A percentile compares a stretch with the other conserved stretches of the same genome.
Conservation (phyloP, 208 protist species). For the Leishmania amazonensis region DNA sequence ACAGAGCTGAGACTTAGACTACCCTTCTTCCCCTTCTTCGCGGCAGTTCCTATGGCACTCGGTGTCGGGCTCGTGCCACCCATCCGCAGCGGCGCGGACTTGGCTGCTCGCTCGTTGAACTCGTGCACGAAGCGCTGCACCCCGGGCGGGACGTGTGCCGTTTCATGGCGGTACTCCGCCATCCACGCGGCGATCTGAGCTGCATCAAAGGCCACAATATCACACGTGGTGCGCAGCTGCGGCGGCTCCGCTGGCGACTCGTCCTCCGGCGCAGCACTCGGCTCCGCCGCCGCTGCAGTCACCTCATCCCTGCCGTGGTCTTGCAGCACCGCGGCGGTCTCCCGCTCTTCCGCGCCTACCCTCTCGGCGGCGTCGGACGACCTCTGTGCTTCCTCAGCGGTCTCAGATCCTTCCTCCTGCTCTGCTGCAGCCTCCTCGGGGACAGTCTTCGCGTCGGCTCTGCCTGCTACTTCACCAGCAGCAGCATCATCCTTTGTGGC, state of each 20-base stretch:
- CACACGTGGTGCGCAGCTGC: conserved; percentile 19
- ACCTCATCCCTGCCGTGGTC: not conserved
- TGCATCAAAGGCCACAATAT: conserved; percentile 46
- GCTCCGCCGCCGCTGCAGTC: not conserved
- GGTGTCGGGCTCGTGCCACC: not conserved
- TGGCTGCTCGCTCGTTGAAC: conserved; percentile 7
- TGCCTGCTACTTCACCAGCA: not conserved
- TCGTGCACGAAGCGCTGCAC: conserved; percentile 42
- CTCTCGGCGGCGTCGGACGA: not conserved
- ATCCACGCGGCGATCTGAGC: conserved; percentile 41
- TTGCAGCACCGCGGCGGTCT: not conserved
- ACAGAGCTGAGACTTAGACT: not conserved
- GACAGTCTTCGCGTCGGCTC: not conserved
- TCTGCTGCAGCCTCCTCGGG: not conserved
- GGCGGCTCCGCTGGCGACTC: not conserved
- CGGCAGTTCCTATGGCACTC: not conserved
- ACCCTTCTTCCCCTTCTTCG: conserved; percentile 18
- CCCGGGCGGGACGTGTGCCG: conserved; percentile 38
- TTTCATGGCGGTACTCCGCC: conserved; percentile 35
- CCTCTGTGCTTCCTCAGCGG: not conserved
- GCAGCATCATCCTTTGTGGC: not conserved
- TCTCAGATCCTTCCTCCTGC: not conserved
- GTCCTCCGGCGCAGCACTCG: not conserved
- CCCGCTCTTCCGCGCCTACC: not conserved
- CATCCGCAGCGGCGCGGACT: conserved; percentile 13